Conservation (phyloP, 768 basidiomycete genomes). For the Leccinum obscurum region DNA sequence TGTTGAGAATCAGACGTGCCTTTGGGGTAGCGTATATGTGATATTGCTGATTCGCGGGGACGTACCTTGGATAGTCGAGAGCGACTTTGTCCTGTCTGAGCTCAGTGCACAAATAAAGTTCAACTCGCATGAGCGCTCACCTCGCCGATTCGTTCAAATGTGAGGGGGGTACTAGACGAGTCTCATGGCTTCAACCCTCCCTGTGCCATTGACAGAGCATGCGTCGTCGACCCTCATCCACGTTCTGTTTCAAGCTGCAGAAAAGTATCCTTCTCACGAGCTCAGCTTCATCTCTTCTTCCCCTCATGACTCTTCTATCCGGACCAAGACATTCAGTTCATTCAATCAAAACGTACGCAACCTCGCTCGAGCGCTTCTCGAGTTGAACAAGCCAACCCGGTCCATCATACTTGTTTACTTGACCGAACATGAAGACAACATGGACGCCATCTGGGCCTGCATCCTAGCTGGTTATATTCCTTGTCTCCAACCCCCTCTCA, state of each 20-base stretch:
- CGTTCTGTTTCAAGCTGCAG: too few relatives aligned
- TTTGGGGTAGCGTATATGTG: too few relatives aligned
- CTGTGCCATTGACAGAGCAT: too few relatives aligned
- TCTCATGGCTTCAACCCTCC: too few relatives aligned
- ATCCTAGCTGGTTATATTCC: slow-evolving; percentile 30
- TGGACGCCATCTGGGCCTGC: slow-evolving; percentile 19
- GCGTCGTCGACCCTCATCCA: too few relatives aligned
- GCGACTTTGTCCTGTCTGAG: too few relatives aligned
- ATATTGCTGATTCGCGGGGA: too few relatives aligned
- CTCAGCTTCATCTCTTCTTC: neutral
- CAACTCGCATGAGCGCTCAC: too few relatives aligned
- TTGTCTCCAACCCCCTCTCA: slow-evolving; percentile 31
- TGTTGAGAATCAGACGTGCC: too few relatives aligned
- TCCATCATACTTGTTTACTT: slow-evolving; percentile 28
- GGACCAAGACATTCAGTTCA: slow-evolving; percentile 16
- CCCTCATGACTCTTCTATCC: neutral
- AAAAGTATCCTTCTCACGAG: neutral
- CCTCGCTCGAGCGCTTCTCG: slow-evolving; percentile 18
- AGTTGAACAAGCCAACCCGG: slow-evolving; percentile 20
- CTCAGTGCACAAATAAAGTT: neutral
- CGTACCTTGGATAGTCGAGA: too few relatives aligned
- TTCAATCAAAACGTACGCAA: slow-evolving; percentile 22
- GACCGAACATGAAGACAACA: slow-evolving; percentile 32
- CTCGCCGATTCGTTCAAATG: too few relatives aligned
- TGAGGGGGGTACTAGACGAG: too few relatives aligned